Percentiles rank a stretch among this genome's conserved stretches.
Evolutionary conservation across 257 asterid genomes (phyloP).

Genomic region (Avicennia marina): DNA sequence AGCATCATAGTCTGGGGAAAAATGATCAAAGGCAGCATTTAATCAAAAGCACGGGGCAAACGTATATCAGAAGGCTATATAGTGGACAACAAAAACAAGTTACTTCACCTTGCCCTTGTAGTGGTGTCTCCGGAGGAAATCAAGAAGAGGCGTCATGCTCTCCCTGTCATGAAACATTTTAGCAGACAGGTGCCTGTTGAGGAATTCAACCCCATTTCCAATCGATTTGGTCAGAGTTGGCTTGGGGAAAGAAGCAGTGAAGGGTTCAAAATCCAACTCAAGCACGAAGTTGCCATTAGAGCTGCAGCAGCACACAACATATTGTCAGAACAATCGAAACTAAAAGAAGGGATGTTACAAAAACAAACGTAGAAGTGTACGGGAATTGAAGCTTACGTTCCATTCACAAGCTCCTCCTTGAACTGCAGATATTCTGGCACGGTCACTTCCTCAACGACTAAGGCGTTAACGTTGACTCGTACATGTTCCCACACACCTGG

Average conservation of each 20-base stretch:
- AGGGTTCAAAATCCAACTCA: conserved; percentile 76
- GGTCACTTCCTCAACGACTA: conserved; percentile 55
- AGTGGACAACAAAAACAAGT: not conserved
- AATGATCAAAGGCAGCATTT: not conserved
- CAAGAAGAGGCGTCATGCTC: conserved; percentile 74
- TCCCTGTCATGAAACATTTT: conserved; percentile 80
- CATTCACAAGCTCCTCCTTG: conserved; percentile 69
- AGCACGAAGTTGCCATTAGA: conserved; percentile 54
- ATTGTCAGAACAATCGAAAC: no score
- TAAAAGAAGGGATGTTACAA: no score
- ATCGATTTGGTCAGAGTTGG: conserved; percentile 74
- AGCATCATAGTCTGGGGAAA: conserved; percentile 53
- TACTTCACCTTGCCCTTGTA: conserved; percentile 58
- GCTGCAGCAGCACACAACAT: conserved; percentile 29
- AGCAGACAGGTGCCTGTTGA: conserved; percentile 72
- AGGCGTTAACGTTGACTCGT: conserved; percentile 51
- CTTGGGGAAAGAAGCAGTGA: conserved; percentile 64
- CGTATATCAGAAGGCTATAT: no score
- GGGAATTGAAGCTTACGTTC: conserved; percentile 47
- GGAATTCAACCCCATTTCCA: conserved; percentile 84
- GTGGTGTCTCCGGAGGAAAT: conserved; percentile 55
- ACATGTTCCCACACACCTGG: conserved; percentile 80
- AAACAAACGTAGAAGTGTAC: no score
- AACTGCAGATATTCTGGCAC: conserved; percentile 65
- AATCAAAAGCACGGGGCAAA: no score